Evolutionary conservation across 495 filamentous ascomycete genomes (phyloP), one percentile per base, ranked within the genome.

Genomic region (Penicillium longicatenatum): DNA sequence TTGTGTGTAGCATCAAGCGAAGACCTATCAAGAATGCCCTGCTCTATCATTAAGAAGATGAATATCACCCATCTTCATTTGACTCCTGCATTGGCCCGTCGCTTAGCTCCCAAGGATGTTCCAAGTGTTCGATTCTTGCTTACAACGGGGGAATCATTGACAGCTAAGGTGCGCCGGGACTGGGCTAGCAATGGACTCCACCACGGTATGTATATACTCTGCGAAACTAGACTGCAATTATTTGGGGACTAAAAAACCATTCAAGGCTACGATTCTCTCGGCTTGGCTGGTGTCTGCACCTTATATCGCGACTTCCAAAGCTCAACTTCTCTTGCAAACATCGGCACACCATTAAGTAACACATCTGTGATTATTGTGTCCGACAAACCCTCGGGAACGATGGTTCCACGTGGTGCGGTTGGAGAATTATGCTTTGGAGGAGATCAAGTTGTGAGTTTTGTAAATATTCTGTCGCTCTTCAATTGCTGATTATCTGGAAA

Each of bases 351-450:
- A 3, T 79, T 93, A 9, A 69, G 71, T 11, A 93, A 89, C 56
- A 93, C 86, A 0, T 92, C 88, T 7, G 82, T 82, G 0, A 87
- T 93, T 59, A 81, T 93, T 16, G 59, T 90, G 4, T 72, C 69
- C 12, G 70, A 74, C 33, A 63, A 64, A 39, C 63, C 67, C 2
- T 66, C 70, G 7, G 66, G 79, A 12, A 58, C 70, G 4, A 33
- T 84, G 3, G 67, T 89, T 8, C 89, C 88, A 0, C 61, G 79
- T 0, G 90, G 90, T n/a, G 84, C 79, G 48, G 70, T 89, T 39
- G 91, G 91, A 17, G 89, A 93, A 68, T 70, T 93, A n/a, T 90
- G 84, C 60, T 92, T 92, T 67, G 90, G 89, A n/a, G 91, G 90
- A 1, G 83, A 86, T 45, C 90, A 93, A 72, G 80, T 93, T 31